Evolutionary conservation across 257 asterid genomes (phyloP).

Genomic region (Capsicum chinense): DNA sequence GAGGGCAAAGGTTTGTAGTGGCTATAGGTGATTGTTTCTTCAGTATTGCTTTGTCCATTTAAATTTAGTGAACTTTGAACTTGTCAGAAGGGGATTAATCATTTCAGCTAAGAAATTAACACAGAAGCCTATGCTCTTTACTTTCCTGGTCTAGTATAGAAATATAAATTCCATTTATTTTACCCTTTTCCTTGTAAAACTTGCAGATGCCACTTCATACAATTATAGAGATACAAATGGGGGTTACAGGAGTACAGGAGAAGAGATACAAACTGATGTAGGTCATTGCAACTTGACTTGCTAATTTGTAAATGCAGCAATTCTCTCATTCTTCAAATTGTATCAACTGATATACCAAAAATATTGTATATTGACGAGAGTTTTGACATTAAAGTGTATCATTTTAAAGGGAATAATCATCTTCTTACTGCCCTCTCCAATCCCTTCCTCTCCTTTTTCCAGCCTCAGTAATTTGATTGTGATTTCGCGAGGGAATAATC

Average conservation of each 20-base stretch:
- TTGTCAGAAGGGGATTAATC: background rate
- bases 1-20: slow-evolving; percentile 7
- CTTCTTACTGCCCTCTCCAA: background rate
- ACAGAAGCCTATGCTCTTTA: background rate
- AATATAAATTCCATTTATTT: background rate
- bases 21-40: background rate
- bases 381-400: slow-evolving; percentile 18
- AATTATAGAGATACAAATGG: slow-evolving; percentile 98
- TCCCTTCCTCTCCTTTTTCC: background rate
- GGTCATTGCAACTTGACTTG: slow-evolving; percentile 23
- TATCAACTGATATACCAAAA: background rate
- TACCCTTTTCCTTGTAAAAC: slow-evolving; percentile 21
- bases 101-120: background rate
- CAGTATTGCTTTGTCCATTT: background rate
- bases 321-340: slow-evolving; percentile 20
- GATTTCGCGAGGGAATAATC: background rate
- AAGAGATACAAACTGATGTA: slow-evolving; percentile 95
- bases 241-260: slow-evolving; percentile 98
- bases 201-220: slow-evolving; percentile 95
- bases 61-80: background rate
- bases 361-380: background rate
- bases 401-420: background rate
- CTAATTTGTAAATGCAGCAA: slow-evolving; percentile 21
- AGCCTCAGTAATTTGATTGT: background rate
- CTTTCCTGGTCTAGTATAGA: background rate